Evolutionary conservation across 2,329 filamentous ascomycete species (phyloP).

Genomic region (Fusarium duplospermum): DNA sequence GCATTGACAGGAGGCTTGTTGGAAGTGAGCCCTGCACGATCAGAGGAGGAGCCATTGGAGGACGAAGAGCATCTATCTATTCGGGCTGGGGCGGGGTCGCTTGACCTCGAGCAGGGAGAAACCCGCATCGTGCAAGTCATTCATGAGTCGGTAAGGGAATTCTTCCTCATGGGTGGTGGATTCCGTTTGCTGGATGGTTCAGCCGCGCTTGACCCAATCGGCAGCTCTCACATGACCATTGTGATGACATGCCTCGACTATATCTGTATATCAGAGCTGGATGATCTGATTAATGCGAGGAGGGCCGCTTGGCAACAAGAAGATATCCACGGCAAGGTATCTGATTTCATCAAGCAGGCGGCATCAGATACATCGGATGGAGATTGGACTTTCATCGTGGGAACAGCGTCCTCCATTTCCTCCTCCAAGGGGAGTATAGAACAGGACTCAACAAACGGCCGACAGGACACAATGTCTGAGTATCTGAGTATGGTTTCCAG

Average conservation of each 20-base stretch:
- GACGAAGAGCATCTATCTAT: not conserved
- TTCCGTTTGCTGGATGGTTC: not conserved
- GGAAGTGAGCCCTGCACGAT: not conserved
- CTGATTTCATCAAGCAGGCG: not conserved
- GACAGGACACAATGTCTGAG: not conserved
- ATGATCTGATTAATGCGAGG: constrained; percentile 6
- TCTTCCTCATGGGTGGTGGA: not conserved
- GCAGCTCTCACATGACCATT: constrained; percentile 6
- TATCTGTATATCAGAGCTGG: constrained; percentile 14
- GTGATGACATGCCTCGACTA: constrained; percentile 21
- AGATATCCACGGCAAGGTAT: not conserved
- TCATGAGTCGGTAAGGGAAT: constrained; percentile 21
- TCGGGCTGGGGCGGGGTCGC: constrained; percentile 14
- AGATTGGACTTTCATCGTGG: no score
- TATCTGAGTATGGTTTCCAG: not conserved
- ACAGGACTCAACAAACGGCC: not conserved
- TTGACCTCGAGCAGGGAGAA: constrained; percentile 19
- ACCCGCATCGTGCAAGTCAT: constrained; percentile 18
- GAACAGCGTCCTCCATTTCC: no score
- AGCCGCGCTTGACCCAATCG: accelerated
- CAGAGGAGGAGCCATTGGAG: not conserved
- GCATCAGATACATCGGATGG: not conserved
- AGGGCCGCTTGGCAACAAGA: not conserved
- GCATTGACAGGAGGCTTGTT: constrained; percentile 12
- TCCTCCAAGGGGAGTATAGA: not conserved